Conservation (phyloP, 441 rosid genomes). For the Mallotus repandus region DNA sequence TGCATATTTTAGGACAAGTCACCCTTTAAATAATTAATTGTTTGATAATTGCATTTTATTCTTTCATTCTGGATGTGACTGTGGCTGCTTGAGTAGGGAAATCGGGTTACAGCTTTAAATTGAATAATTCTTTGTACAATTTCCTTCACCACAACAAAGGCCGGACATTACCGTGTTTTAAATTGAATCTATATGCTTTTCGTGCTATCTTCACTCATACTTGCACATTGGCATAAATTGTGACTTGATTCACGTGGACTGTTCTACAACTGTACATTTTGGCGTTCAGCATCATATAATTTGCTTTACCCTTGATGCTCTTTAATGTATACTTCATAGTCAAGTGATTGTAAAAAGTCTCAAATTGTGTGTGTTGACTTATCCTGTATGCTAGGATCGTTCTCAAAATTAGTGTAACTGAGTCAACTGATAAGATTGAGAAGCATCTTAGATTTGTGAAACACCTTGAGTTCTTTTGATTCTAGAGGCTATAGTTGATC, state of each 20-base stretch:
- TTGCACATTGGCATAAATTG: not conserved
- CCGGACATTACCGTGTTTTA: conserved; percentile 3
- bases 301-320: not conserved
- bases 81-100: not conserved
- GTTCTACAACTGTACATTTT: conserved; percentile 1
- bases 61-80: not conserved
- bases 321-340: not conserved
- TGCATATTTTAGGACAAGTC: not conserved
- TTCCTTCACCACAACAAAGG: not conserved
- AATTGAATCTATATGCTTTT: not conserved
- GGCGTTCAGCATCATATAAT: conserved; percentile 7
- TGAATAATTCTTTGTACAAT: not conserved
- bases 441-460: conserved; percentile 6
- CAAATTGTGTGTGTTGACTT: not conserved
- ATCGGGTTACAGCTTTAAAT: not conserved
- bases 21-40: not conserved
- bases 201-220: not conserved
- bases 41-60: not conserved
- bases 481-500: conserved; percentile 27
- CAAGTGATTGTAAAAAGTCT: conserved; percentile 8
- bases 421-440: conserved; percentile 6
- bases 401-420: not conserved
- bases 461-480: conserved; percentile 4
- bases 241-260: not conserved
- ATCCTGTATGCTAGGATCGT: conserved; percentile 8